Percentiles rank a stretch among this genome's conserved stretches.
Evolutionary conservation across 306 rosid species (phyloP).

Genomic region (Pterocarpus santalinus): DNA sequence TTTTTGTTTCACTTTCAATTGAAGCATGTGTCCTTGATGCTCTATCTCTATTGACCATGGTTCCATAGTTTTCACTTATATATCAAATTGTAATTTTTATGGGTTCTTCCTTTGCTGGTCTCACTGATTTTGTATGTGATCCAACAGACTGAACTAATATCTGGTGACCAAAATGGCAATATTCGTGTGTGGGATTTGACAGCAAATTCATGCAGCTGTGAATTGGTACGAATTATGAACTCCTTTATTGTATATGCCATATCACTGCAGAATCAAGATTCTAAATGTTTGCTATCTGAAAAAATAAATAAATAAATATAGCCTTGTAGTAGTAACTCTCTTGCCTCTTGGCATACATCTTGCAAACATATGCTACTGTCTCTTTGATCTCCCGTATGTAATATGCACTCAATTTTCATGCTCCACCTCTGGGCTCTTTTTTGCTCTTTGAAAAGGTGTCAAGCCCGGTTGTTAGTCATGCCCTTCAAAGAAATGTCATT

Average conservation of each 20-base stretch:
- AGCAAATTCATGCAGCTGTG: conserved; percentile 98
- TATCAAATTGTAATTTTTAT: conserved; percentile 14
- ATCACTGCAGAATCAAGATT: conserved; percentile 25
- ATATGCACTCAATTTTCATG: conserved; percentile 21
- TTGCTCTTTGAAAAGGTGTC: neutral
- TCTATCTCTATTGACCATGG: conserved; percentile 24
- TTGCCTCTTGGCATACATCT: conserved; percentile 13
- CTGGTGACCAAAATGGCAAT: conserved; percentile 99
- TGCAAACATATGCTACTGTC: conserved; percentile 24
- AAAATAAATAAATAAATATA: neutral
- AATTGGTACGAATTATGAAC: conserved; percentile 68
- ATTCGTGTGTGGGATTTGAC: conserved; percentile 99
- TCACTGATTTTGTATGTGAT: conserved; percentile 43
- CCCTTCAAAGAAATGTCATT: conserved; percentile 10
- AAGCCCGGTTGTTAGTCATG: neutral
- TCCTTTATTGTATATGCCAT: conserved; percentile 19
- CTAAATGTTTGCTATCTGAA: conserved; percentile 19
- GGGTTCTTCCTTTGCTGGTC: conserved; percentile 33
- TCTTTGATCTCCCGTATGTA: conserved; percentile 17
- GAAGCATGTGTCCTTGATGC: conserved; percentile 36
- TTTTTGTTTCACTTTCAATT: conserved; percentile 28
- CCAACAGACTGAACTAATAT: conserved; percentile 92
- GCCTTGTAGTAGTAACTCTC: conserved; percentile 19
- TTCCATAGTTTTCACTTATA: conserved; percentile 19
- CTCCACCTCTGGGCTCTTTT: neutral